A percentile compares a stretch with the other conserved stretches of the same genome.
Conservation (phyloP, 1,139 yeast species). For the Debaryomyces nepalensis region DNA sequence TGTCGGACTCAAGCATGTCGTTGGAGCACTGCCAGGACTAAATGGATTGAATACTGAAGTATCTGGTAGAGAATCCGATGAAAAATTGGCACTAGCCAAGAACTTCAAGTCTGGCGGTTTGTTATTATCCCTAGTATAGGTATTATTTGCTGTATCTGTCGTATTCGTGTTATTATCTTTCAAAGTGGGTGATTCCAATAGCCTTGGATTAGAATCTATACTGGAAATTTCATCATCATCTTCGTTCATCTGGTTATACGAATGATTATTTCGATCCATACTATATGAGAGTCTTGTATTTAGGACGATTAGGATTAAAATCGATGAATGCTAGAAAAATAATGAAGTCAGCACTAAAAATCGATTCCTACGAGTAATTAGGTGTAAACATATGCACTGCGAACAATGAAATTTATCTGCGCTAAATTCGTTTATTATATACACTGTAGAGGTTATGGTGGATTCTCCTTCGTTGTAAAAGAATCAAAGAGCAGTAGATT, state of each 20-base stretch:
- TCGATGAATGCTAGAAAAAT: neutral
- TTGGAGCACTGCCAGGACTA: slow-evolving; percentile 10
- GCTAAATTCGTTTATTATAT: slow-evolving; percentile 2
- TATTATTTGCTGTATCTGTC: neutral
- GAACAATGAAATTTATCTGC: slow-evolving; percentile 2
- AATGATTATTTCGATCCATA: slow-evolving; percentile 7
- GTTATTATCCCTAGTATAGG: neutral
- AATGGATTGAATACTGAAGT: slow-evolving; percentile 11
- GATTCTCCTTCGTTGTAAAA: slow-evolving; percentile 69
- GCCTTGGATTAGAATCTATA: slow-evolving; percentile 6
- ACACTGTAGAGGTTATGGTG: slow-evolving; percentile 35
- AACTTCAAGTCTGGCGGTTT: slow-evolving; percentile 20
- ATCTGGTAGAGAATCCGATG: slow-evolving; percentile 43
- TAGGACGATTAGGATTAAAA: neutral
- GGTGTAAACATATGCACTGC: slow-evolving; percentile 7
- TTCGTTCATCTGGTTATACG: neutral
- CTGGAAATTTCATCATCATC: slow-evolving; percentile 10
- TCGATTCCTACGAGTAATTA: slow-evolving; percentile 5
- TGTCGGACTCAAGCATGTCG: slow-evolving; percentile 10
- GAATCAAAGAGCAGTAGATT: slow-evolving; percentile 79
- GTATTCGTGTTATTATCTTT: neutral
- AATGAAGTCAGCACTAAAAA: neutral
- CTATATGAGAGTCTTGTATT: neutral
- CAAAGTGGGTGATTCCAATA: slow-evolving; percentile 5
- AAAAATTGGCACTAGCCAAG: slow-evolving; percentile 48